Conservation (phyloP, 306 rosid species). For the Lathyrus oleraceus region DNA sequence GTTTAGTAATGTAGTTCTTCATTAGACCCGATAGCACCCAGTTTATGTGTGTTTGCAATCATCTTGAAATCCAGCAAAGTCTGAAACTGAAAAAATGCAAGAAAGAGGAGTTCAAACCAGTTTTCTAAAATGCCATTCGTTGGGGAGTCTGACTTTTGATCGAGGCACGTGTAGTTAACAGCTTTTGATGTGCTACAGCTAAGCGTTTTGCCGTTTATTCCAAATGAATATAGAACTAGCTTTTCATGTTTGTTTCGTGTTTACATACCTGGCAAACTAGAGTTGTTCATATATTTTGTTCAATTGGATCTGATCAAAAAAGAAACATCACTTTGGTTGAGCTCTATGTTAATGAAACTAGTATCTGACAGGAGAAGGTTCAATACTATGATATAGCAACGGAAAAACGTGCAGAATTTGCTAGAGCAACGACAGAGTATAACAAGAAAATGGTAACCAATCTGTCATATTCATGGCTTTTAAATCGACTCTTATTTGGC, state of each 20-base stretch:
- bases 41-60: constrained; percentile 3
- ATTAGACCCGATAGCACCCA: constrained; percentile 1
- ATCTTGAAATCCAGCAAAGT: constrained; percentile 2
- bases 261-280: background rate
- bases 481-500: constrained; percentile 22
- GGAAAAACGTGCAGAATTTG: constrained; percentile 87
- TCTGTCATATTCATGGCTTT: constrained; percentile 18
- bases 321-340: background rate
- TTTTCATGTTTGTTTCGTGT: constrained; percentile 16
- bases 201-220: background rate
- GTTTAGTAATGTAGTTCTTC: background rate
- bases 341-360: constrained; percentile 9
- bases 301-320: background rate
- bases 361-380: constrained; percentile 77
- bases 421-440: constrained; percentile 67
- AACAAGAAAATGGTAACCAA: constrained; percentile 64
- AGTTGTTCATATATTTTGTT: constrained; percentile 22
- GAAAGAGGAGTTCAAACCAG: background rate
- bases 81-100: background rate
- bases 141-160: background rate
- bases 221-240: constrained; percentile 17
- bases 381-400: constrained; percentile 92
- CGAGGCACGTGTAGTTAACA: background rate
- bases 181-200: background rate
- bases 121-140: background rate